Evolutionary conservation across 164 flowering plant genomes (phyloP).

Genomic region (Nymphaea colorata): DNA sequence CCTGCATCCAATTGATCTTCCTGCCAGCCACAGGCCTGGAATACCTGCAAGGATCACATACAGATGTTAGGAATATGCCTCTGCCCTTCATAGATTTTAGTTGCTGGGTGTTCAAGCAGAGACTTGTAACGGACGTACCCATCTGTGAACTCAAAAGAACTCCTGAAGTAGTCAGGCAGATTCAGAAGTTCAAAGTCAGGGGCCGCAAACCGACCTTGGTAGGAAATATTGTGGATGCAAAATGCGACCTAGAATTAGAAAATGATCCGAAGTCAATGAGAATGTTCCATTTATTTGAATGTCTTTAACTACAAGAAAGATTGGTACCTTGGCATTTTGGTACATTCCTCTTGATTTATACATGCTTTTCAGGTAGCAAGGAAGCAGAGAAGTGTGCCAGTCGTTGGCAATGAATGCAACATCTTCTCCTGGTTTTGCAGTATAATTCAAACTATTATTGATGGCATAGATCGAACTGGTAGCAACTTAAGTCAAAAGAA

Average conservation of each 20-base stretch:
- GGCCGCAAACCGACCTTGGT: conserved; percentile 84
- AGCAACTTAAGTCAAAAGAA: not conserved
- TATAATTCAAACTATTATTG: not conserved
- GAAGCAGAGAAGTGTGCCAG: conserved; percentile 80
- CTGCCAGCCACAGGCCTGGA: conserved; percentile 77
- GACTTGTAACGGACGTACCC: conserved; percentile 33
- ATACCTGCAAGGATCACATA: conserved; percentile 30
- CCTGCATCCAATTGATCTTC: conserved; percentile 98
- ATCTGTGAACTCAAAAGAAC: conserved; percentile 83
- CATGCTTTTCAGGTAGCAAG: conserved; percentile 63
- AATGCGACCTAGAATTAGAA: conserved; percentile 43
- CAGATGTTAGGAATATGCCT: not conserved
- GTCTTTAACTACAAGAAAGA: not conserved
- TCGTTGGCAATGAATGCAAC: conserved; percentile 68
- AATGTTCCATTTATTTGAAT: too few species aligned
- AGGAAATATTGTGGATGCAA: conserved; percentile 89
- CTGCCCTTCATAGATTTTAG: not conserved
- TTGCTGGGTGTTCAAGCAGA: not conserved
- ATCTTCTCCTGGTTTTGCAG: conserved; percentile 47
- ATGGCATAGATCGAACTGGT: not conserved
- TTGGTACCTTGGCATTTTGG: conserved; percentile 50
- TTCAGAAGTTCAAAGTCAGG: conserved; percentile 66
- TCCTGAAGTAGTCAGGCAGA: conserved; percentile 50
- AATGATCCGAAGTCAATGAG: not conserved
- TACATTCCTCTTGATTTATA: conserved; percentile 56